These are phyloP conservation scores for Dryas integrifolia DNA, from an alignment of 331 rosid species.

Conservation along the genomic window DNA sequence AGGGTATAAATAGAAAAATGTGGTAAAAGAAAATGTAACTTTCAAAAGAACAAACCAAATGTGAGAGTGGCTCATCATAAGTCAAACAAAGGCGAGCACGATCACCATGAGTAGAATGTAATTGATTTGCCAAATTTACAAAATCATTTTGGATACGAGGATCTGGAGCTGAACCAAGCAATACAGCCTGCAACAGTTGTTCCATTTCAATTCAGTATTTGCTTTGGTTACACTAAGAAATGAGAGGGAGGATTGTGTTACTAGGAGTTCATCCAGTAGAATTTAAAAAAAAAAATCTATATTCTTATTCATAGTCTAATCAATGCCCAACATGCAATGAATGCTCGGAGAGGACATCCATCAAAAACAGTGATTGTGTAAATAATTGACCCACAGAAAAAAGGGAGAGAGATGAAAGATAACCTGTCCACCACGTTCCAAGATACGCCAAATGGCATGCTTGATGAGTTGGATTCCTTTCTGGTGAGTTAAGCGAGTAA, in stretches of 20 bases:
- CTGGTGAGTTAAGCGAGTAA: slow-evolving; percentile 78
- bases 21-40: not conserved
- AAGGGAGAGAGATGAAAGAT: slow-evolving; percentile 8
- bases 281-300: too few species aligned
- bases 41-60: slow-evolving; percentile 52
- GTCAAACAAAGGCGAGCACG: slow-evolving; percentile 61
- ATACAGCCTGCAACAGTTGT: slow-evolving; percentile 57
- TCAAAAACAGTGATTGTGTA: not conserved
- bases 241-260: not conserved
- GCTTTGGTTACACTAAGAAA: not conserved
- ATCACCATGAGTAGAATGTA: slow-evolving; percentile 47
- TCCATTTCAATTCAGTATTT: slow-evolving; percentile 15
- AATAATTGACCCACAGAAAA: not conserved
- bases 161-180: slow-evolving; percentile 96
- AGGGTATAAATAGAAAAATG: not conserved
- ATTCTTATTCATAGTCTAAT: too few species aligned
- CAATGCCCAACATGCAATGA: not conserved
- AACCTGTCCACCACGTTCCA: slow-evolving; percentile 86
- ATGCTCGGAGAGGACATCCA: not conserved
- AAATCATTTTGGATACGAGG: slow-evolving; percentile 77
- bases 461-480: slow-evolving; percentile 91
- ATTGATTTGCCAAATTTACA: slow-evolving; percentile 55
- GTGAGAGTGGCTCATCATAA: slow-evolving; percentile 85
- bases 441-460: slow-evolving; percentile 62
- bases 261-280: not conserved